Evolutionary conservation across 768 basidiomycete species (phyloP).

Genomic region (Mycena rosella): DNA sequence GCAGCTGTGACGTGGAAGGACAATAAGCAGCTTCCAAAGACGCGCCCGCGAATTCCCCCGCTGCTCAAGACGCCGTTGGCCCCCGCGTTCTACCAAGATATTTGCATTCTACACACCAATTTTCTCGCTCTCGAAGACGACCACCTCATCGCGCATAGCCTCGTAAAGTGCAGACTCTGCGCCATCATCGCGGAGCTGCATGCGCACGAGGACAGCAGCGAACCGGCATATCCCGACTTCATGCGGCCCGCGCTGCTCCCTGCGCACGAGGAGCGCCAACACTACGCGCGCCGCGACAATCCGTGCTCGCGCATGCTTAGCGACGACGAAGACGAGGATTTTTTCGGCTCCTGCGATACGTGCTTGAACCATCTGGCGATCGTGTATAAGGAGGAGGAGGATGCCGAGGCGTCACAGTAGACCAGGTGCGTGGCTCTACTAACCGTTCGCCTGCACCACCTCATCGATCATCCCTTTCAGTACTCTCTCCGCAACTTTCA

Average conservation of each 20-base stretch:
- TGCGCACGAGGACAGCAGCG: not conserved
- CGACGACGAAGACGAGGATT: not conserved
- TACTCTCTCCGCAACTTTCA: too few species aligned
- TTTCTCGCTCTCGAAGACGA: slow-evolving; percentile 6
- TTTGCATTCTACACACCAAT: not conserved
- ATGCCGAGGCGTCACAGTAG: too few species aligned
- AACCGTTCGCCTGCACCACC: too few species aligned
- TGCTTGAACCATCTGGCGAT: too few species aligned
- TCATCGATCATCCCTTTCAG: too few species aligned
- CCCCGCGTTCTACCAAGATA: not conserved
- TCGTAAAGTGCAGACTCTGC: slow-evolving; percentile 1
- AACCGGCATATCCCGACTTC: not conserved
- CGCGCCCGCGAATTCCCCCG: slow-evolving; percentile 2
- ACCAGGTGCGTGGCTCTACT: too few species aligned
- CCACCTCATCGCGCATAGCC: not conserved
- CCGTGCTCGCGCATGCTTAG: not conserved
- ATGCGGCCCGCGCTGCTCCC: not conserved
- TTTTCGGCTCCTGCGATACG: too few species aligned
- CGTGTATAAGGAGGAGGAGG: too few species aligned
- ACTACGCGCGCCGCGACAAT: not conserved
- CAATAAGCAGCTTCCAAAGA: slow-evolving; percentile 16
- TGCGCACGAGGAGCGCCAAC: not conserved
- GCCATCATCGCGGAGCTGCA: not conserved
- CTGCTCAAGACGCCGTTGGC: slow-evolving; percentile 5
- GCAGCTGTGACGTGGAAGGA: slow-evolving; percentile 11